Evolutionary conservation across 1,139 yeast species (phyloP), one percentile per base, ranked within the genome.

Genomic region (Protomyces lactucae-debilis): DNA sequence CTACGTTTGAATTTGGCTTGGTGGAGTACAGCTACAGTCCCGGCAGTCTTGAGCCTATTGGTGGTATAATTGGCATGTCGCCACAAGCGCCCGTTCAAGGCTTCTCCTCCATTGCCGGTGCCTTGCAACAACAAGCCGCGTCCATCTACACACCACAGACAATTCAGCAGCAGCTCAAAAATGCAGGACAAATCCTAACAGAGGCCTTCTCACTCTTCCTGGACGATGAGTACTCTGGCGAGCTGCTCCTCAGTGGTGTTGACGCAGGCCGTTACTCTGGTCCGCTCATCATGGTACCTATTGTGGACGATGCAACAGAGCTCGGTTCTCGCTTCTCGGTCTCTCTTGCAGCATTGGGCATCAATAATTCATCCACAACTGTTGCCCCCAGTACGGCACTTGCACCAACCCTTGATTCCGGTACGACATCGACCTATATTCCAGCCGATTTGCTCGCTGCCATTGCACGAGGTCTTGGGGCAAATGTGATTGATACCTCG

Each of bases 371-470:
- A 10, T 16, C 48, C 9, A 43, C 48, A 18, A 16, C 48, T 5
- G 48, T 43, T 16, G 28, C 52, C 36, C 64, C 69, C 14, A 66
- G 61, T 8, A n/a, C 48, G n/a, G 51, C 61, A 12, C 57, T 57
- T 12, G 45, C 60, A 25, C 40, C 54, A 14, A 70, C 83, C 52
- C 74, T 86, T 28, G 91, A 86, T 73, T 81, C 88, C 0, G 91
- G 91, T 60, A 80, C 88, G n/a, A 80, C 88, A 2, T 73, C 82
- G 55, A 77, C 84, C n/a, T 78, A 78, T 66, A 72, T 84, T 0
- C 87, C 89, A 12, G 52, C 69, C 0, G 68, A 66, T 9, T 68
- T 80, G 51, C 73, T 81, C 14, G 67, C 71, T 2, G 67, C 73
- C 3, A 73, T 85, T 64, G 84, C 82, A 0, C 61, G 67, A 1